Base-by-base conservation (phyloP, 176 grass and related monocot genomes). In the Eragrostis curvula region DNA sequence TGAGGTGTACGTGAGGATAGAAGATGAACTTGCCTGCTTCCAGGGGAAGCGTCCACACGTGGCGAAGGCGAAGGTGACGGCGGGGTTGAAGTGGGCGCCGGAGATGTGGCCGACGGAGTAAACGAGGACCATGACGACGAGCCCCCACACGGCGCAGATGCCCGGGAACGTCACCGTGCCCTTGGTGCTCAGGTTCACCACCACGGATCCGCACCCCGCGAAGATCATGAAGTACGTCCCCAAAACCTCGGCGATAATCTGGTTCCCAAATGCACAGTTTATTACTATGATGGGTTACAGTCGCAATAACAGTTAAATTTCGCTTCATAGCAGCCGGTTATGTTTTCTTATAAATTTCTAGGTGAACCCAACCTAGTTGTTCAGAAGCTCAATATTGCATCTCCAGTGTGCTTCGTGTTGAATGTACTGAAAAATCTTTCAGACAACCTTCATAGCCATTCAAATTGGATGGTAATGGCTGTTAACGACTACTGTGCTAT, bases 191-290 rank as follows among this genome's bases (percentile, higher is more conserved):
- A 80, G 66, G 86, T 98, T 95, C 77, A 91, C 64, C 46, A 86
- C 90, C 53, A 95, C 96, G 0, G 96, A 82, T 21, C 67, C 88
- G 72, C 92, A 93, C 0, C 96, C 92, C 3, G 92, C 96, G 71
- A 93, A 95, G 79, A 98, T 91, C 68, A 93, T 86, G 63, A 98
- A 95, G 76, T 98, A 98, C 15, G 92, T 98, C 16, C 90, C 92
- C 29, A 98, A 2, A 46, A 91, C 43, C 68, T 98, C 88, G 1
- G 92, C 96, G 25, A 93, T 30, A n/a, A 95, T 64, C 92, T 95
- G 72, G 9, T 44, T 21, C 39, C 10, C 8, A 36, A 4, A 36
- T 36, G 32, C 32, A 36, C 41, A 49, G n/a, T 24, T 59, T 12
- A 1, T 20, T 9, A n/a, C 12, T 25, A 61, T 7, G 8, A 23